Evolutionary conservation across 2,329 filamentous ascomycete genomes (phyloP).

Genomic region (Stemphylium vesicarium): DNA sequence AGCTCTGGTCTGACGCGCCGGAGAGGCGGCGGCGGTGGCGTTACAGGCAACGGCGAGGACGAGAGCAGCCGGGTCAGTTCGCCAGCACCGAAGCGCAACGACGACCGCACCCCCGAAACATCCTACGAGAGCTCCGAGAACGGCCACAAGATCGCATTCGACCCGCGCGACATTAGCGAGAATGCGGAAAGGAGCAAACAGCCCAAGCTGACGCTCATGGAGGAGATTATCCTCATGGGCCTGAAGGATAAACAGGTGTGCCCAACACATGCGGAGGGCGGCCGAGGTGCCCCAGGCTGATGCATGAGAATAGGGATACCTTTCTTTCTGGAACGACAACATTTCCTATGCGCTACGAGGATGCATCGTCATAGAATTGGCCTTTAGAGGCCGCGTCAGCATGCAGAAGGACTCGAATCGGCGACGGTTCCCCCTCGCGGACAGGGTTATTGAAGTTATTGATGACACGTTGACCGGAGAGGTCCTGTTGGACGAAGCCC

Average conservation of each 20-base stretch:
- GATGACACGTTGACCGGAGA: slow-evolving; percentile 97
- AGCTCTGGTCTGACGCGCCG: slow-evolving; percentile 76
- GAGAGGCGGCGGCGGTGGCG: slow-evolving; percentile 68
- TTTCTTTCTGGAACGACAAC: slow-evolving; percentile 99
- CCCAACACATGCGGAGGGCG: slow-evolving; percentile 17
- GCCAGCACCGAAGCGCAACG: slow-evolving; percentile 68
- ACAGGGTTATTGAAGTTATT: slow-evolving; percentile 94
- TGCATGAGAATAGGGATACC: slow-evolving; percentile 72
- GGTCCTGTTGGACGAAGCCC: slow-evolving; percentile 92
- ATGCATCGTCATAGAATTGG: slow-evolving; percentile 97
- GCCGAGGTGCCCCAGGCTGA: slow-evolving; percentile 24
- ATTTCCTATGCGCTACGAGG: slow-evolving; percentile 97
- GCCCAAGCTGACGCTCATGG: slow-evolving; percentile 98
- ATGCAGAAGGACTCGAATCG: slow-evolving; percentile 97
- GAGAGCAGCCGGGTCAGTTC: slow-evolving; percentile 71
- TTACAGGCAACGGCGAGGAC: slow-evolving; percentile 64
- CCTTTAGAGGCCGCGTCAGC: slow-evolving; percentile 92
- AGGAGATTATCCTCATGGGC: slow-evolving; percentile 93
- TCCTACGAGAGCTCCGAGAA: slow-evolving; percentile 91
- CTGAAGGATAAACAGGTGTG: slow-evolving; percentile 98
- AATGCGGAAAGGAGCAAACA: slow-evolving; percentile 96
- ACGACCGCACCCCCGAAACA: slow-evolving; percentile 69
- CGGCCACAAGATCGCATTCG: slow-evolving; percentile 98
- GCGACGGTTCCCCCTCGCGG: slow-evolving; percentile 88
- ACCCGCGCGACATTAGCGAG: slow-evolving; percentile 96